These are phyloP conservation scores for Paracorniculantispora psalliotae DNA, from an alignment of 2,329 filamentous ascomycete genomes.

Conservation along the genomic window DNA sequence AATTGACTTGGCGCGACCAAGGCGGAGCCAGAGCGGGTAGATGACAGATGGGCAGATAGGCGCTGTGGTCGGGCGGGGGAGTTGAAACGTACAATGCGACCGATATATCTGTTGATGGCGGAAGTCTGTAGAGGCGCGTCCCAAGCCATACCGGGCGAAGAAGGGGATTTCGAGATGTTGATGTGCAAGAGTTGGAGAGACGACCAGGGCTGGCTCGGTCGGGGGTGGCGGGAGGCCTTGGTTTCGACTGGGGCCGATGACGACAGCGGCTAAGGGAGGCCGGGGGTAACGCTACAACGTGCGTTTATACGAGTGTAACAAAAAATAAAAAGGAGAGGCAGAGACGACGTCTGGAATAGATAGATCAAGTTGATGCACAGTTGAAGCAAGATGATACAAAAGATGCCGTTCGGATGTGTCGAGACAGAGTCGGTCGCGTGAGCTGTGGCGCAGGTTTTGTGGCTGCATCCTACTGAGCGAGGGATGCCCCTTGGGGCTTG, in stretches of 20 bases:
- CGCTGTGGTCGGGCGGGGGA: neutral
- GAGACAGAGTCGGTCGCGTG: constrained; percentile 6
- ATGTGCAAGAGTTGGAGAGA: neutral
- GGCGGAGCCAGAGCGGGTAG: constrained; percentile 2
- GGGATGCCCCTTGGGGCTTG: neutral
- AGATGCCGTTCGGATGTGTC: neutral
- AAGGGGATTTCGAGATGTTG: neutral
- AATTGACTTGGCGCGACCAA: constrained; percentile 1
- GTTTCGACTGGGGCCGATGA: neutral
- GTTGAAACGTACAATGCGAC: constrained; percentile 59
- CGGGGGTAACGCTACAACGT: no score
- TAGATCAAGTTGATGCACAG: neutral
- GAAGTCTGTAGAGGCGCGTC: constrained; percentile 2
- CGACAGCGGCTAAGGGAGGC: neutral
- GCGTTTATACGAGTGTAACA: no score
- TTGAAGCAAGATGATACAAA: neutral
- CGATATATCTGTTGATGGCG: constrained; percentile 58
- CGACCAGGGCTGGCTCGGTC: neutral
- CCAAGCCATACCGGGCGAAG: constrained; percentile 4
- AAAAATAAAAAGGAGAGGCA: neutral
- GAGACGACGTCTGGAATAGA: neutral
- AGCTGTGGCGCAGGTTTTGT: constrained; percentile 6
- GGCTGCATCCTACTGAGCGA: neutral
- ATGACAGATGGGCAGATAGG: no score
- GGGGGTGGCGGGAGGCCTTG: constrained; percentile 1